A percentile compares a stretch with the other conserved stretches of the same genome.
phyloP scores from a whole-genome alignment of 1,139 yeast species.

The Yamadazyma atlantica region DNA sequence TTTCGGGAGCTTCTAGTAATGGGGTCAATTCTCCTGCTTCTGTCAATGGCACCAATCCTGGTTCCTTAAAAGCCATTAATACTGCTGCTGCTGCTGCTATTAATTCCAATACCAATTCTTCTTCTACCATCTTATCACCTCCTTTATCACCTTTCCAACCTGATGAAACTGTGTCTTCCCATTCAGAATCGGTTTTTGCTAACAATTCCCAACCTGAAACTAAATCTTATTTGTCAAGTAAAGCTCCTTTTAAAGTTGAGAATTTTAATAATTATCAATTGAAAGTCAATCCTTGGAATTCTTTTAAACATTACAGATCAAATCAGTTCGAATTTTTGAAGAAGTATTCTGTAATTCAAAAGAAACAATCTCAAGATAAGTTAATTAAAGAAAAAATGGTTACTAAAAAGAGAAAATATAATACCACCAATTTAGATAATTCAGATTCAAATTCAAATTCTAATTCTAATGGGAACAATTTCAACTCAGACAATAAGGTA shows the following conservation, averaged over 20 bases:
- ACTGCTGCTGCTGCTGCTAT: background rate
- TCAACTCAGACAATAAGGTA: constrained; percentile 48
- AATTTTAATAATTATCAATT: constrained; percentile 46
- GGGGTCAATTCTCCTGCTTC: constrained; percentile 6
- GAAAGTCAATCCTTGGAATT: constrained; percentile 52
- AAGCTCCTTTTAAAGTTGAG: constrained; percentile 47
- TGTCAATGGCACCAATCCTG: constrained; percentile 18
- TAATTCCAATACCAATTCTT: background rate
- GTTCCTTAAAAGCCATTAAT: constrained; percentile 1
- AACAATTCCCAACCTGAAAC: too few species aligned
- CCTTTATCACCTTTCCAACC: constrained; percentile 64
- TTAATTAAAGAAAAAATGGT: constrained; percentile 8
- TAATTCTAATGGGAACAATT: constrained; percentile 20
- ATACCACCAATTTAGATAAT: constrained; percentile 25
- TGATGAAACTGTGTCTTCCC: background rate
- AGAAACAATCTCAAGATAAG: constrained; percentile 17
- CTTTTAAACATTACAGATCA: constrained; percentile 43
- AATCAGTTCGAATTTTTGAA: constrained; percentile 51
- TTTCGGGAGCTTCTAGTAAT: background rate
- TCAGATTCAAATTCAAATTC: constrained; percentile 31
- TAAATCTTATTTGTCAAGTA: constrained; percentile 19
- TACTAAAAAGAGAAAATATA: constrained; percentile 26
- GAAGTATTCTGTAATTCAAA: constrained; percentile 41
- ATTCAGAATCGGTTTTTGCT: too few species aligned
- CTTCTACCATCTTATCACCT: constrained; percentile 50